These are phyloP conservation scores for Raffaelea albimanens DNA, from an alignment of 2,329 filamentous ascomycete genomes.

Conservation along the genomic window DNA sequence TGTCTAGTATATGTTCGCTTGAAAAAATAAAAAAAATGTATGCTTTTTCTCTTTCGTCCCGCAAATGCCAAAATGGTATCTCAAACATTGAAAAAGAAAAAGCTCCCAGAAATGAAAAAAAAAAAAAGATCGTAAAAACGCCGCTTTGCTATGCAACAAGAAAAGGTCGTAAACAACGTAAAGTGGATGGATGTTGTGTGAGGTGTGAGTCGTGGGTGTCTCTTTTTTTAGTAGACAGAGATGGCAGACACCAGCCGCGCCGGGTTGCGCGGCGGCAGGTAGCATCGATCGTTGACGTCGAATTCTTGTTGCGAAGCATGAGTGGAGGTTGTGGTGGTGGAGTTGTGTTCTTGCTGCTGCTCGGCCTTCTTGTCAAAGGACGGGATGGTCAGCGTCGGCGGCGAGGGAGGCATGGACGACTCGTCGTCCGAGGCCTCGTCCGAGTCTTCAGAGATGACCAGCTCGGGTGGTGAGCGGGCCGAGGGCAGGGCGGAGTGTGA, in stretches of 20 bases:
- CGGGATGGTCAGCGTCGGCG: conserved; percentile 46
- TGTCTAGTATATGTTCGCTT: too few relatives aligned
- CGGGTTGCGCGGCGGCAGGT: conserved; percentile 41
- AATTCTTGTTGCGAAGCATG: conserved; percentile 24
- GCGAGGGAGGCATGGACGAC: conserved; percentile 60
- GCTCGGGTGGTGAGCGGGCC: conserved; percentile 52
- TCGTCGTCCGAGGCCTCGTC: conserved; percentile 62
- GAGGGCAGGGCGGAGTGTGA: conserved; percentile 42
- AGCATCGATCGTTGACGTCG: conserved; percentile 43
- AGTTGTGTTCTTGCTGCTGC: neutral
- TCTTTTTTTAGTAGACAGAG: conserved; percentile 39
- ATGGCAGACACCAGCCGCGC: conserved; percentile 43
- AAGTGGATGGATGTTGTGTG: neutral
- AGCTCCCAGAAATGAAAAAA: neutral
- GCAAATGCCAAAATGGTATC: too few relatives aligned
- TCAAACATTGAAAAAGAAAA: neutral
- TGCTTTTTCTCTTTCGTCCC: neutral
- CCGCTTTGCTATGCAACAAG: neutral
- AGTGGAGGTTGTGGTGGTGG: conserved; percentile 14
- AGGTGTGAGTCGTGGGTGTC: too few relatives aligned
- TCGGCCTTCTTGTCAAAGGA: conserved; percentile 51
- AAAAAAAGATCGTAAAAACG: neutral
- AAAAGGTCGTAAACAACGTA: neutral
- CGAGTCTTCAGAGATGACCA: conserved; percentile 49
- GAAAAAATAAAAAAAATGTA: neutral